Evolutionary conservation across 164 flowering plant species (phyloP).

Genomic region (Macadamia integrifolia): DNA sequence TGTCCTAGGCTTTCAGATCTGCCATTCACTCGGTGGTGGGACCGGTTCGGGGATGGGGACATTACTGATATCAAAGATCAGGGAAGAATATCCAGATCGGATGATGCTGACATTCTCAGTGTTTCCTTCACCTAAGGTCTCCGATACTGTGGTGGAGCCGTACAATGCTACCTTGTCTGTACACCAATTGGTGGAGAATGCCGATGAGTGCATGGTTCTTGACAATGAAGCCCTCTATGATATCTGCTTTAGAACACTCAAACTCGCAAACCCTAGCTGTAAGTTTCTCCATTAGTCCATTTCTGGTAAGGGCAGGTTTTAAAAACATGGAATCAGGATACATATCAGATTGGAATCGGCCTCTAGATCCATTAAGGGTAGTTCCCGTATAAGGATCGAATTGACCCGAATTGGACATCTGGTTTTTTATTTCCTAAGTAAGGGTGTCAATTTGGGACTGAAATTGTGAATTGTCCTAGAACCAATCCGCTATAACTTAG

Average conservation of each 20-base stretch:
- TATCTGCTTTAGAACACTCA: constrained; percentile 61
- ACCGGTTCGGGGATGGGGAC: constrained; percentile 79
- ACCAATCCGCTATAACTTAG: no score
- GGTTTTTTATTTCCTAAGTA: no score
- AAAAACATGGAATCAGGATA: no score
- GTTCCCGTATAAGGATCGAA: no score
- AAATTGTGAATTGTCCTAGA: no score
- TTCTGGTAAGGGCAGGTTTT: background rate
- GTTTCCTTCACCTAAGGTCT: constrained; percentile 64
- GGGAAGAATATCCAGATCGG: constrained; percentile 62
- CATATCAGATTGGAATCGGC: no score
- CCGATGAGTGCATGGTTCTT: constrained; percentile 67
- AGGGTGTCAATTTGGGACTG: no score
- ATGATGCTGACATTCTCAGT: constrained; percentile 71
- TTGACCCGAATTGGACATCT: no score
- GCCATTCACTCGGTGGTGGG: constrained; percentile 68
- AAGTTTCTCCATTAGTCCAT: constrained; percentile 11
- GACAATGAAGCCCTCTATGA: constrained; percentile 69
- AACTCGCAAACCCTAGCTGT: constrained; percentile 69
- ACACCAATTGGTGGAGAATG: constrained; percentile 62
- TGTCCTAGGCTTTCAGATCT: constrained; percentile 45
- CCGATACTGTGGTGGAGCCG: constrained; percentile 67
- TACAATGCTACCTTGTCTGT: constrained; percentile 70
- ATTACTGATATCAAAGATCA: constrained; percentile 47
- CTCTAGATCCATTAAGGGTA: no score